These are phyloP conservation scores for Grosmannia clavigera DNA, from an alignment of 2,329 filamentous ascomycete genomes.

Conservation along the genomic window DNA sequence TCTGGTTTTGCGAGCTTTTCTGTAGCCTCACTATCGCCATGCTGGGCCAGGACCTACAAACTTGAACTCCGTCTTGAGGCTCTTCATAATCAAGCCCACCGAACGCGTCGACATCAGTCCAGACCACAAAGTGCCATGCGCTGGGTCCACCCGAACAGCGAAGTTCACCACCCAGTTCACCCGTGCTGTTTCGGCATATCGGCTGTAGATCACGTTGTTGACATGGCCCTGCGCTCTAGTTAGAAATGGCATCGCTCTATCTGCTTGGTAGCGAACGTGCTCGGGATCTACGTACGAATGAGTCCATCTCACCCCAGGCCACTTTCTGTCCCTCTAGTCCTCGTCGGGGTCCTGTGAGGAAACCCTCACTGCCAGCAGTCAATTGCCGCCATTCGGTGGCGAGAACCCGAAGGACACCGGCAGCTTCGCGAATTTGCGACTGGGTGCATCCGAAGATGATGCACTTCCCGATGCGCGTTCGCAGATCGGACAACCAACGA, in stretches of 20 bases:
- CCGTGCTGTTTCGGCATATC: conserved; percentile 71
- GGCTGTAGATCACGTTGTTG: conserved; percentile 75
- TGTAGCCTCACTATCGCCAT: not conserved
- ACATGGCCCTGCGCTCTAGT: conserved; percentile 49
- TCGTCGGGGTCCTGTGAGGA: conserved; percentile 49
- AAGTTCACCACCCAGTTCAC: conserved; percentile 69
- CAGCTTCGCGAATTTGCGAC: conserved; percentile 44
- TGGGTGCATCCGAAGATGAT: conserved; percentile 58
- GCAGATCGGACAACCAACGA: conserved; percentile 59
- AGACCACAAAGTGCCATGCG: conserved; percentile 51
- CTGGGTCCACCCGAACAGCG: conserved; percentile 47
- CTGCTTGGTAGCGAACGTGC: not conserved
- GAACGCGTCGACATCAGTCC: conserved; percentile 54
- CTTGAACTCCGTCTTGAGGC: conserved; percentile 75
- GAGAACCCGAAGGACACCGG: conserved; percentile 45
- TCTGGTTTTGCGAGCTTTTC: not conserved
- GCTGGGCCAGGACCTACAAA: conserved; percentile 40
- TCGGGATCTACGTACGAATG: conserved; percentile 20
- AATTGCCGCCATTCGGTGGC: conserved; percentile 58
- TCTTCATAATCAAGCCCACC: conserved; percentile 65
- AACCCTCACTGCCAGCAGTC: conserved; percentile 63
- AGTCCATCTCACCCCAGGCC: conserved; percentile 78
- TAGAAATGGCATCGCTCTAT: not conserved
- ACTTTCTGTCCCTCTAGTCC: conserved; percentile 56
- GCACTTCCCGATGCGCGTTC: conserved; percentile 57